Conservation (phyloP, 2,329 filamentous ascomycete species). For the Aphanoascus verrucosus region DNA sequence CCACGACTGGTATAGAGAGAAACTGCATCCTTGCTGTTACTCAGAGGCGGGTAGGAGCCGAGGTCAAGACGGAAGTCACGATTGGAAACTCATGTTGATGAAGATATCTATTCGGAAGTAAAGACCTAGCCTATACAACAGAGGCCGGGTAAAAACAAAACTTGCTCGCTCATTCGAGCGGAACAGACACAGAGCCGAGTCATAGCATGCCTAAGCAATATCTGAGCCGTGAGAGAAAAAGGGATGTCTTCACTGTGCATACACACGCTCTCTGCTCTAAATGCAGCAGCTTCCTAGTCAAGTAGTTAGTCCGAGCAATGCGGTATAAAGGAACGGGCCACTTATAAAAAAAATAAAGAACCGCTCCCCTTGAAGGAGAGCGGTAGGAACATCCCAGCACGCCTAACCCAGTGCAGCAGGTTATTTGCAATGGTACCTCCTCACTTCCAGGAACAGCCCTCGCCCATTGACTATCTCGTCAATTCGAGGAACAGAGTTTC, state of each 20-base stretch:
- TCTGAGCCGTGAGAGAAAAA: neutral
- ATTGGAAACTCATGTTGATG: neutral
- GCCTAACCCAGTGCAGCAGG: neutral
- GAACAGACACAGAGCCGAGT: neutral
- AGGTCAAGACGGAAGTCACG: neutral
- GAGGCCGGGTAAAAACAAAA: neutral
- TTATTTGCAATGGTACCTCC: constrained; percentile 2
- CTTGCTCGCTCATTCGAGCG: neutral
- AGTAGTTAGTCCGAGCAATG: constrained; percentile 24
- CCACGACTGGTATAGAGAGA: neutral
- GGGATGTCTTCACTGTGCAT: neutral
- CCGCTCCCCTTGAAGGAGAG: constrained; percentile 21
- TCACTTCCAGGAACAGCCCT: neutral
- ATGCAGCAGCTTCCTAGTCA: neutral
- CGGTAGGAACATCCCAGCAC: constrained; percentile 1
- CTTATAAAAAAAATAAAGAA: constrained; percentile 34
- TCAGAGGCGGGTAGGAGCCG: no score
- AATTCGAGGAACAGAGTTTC: constrained; percentile 14
- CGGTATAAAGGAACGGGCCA: constrained; percentile 16
- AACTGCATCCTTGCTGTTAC: neutral
- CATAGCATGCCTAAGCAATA: neutral
- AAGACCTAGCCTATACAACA: neutral
- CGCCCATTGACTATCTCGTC: constrained; percentile 3
- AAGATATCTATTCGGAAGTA: neutral
- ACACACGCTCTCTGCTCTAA: neutral